These are phyloP conservation scores for Myxozyma udenii DNA, from an alignment of 805 yeast species.

Conservation along the genomic window DNA sequence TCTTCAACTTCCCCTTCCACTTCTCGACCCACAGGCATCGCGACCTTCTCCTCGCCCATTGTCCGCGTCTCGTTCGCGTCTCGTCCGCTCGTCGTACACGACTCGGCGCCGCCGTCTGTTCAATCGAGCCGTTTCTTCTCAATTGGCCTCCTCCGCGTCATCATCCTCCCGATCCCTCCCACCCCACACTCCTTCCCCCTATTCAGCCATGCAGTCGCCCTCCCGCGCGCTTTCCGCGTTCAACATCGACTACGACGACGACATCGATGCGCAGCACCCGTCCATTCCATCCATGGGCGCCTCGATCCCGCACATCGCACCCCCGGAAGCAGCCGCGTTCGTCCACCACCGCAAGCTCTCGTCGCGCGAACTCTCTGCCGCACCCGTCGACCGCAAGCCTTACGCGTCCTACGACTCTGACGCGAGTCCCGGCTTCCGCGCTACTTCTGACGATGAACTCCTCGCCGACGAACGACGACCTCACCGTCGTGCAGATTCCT, in stretches of 20 bases:
- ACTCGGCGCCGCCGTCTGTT: too few relatives aligned
- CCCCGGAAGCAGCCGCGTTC: slow-evolving; percentile 16
- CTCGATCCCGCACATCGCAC: neutral
- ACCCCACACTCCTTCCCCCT: too few relatives aligned
- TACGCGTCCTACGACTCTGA: neutral
- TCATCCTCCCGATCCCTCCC: too few relatives aligned
- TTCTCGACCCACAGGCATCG: too few relatives aligned
- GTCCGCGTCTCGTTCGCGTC: too few relatives aligned
- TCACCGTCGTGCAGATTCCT: neutral
- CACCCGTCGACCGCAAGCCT: neutral
- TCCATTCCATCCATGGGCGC: neutral
- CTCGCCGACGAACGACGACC: neutral
- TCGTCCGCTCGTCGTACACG: too few relatives aligned
- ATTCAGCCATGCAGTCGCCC: too few relatives aligned
- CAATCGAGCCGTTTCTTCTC: too few relatives aligned
- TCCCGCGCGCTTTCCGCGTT: slow-evolving; percentile 1
- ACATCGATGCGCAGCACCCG: neutral
- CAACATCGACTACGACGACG: neutral
- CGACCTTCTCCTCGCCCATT: too few relatives aligned
- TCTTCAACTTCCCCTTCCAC: too few relatives aligned
- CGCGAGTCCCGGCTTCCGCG: slow-evolving; percentile 3
- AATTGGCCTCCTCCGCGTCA: too few relatives aligned
- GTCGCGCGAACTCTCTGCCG: slow-evolving; percentile 8
- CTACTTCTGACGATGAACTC: slow-evolving; percentile 17
- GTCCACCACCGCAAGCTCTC: slow-evolving; percentile 3